A percentile compares a stretch with the other conserved stretches of the same genome.
Conservation (phyloP, 2,329 filamentous ascomycete species). For the Colletotrichum tropicale region DNA sequence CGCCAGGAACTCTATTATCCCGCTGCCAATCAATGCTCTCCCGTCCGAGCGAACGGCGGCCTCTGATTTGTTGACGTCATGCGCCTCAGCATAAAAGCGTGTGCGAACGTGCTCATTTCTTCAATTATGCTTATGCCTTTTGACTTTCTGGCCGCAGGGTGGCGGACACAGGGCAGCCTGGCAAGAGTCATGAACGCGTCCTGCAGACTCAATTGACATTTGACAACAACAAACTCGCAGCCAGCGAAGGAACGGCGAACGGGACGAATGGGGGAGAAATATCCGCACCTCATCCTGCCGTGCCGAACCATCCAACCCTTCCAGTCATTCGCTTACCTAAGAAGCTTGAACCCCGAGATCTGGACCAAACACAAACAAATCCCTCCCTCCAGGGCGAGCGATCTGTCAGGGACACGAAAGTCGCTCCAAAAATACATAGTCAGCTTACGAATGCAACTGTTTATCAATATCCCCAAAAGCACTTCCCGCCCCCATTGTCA, state of each 20-base stretch:
- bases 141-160: not conserved
- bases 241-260: not conserved
- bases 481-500: not conserved
- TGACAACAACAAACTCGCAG: not conserved
- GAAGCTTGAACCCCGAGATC: not conserved
- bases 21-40: not conserved
- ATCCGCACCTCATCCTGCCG: not conserved
- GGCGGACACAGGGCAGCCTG: not conserved
- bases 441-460: not conserved
- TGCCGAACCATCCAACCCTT: not conserved
- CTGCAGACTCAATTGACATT: not conserved
- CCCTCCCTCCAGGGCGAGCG: not conserved
- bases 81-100: not conserved
- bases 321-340: not conserved
- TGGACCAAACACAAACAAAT: not conserved
- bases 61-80: constrained; percentile 15
- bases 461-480: not conserved
- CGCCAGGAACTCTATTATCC: not conserved
- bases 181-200: not conserved
- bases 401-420: not conserved
- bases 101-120: constrained; percentile 4
- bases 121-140: constrained; percentile 8
- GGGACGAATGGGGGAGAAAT: not conserved
- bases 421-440: not conserved
- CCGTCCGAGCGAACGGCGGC: not conserved